A percentile compares a stretch with the other conserved stretches of the same genome.
Evolutionary conservation across 164 flowering plant genomes (phyloP).

Genomic region (Vitis rupestris): DNA sequence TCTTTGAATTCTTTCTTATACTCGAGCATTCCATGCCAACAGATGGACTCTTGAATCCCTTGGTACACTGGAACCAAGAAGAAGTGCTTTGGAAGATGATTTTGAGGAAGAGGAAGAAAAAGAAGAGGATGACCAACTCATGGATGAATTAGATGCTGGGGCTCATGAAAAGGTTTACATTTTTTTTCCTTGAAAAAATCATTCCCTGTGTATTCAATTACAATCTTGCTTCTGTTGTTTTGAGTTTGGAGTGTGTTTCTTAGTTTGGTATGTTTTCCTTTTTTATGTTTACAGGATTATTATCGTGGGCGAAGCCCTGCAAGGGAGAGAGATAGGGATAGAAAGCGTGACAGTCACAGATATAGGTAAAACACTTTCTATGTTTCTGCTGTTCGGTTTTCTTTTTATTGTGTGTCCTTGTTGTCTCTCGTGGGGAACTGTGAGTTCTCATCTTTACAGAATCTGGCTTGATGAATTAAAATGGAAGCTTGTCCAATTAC

Average conservation of each 20-base stretch:
- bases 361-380: constrained; percentile 52
- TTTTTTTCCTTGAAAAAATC: not conserved
- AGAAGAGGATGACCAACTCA: constrained; percentile 75
- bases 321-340: constrained; percentile 89
- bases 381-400: not conserved
- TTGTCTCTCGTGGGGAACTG: not conserved
- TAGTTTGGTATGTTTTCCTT: not conserved
- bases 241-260: not conserved
- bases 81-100: constrained; percentile 99
- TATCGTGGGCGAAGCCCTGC: constrained; percentile 78
- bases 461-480: not conserved
- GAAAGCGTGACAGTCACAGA: constrained; percentile 83
- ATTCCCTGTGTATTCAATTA: not conserved
- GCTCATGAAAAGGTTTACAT: constrained; percentile 65
- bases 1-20: not conserved
- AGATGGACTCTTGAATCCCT: constrained; percentile 85
- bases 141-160: constrained; percentile 48
- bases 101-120: constrained; percentile 98
- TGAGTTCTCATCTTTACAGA: too few relatives aligned
- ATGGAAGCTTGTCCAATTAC: constrained; percentile 33
- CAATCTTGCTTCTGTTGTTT: not conserved
- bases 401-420: not conserved
- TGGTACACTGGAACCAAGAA: constrained; percentile 75
- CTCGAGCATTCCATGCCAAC: not conserved
- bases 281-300: constrained; percentile 50